phyloP scores from a whole-genome alignment of 139 green algal genomes.

The Chlamydomonas sp. region DNA sequence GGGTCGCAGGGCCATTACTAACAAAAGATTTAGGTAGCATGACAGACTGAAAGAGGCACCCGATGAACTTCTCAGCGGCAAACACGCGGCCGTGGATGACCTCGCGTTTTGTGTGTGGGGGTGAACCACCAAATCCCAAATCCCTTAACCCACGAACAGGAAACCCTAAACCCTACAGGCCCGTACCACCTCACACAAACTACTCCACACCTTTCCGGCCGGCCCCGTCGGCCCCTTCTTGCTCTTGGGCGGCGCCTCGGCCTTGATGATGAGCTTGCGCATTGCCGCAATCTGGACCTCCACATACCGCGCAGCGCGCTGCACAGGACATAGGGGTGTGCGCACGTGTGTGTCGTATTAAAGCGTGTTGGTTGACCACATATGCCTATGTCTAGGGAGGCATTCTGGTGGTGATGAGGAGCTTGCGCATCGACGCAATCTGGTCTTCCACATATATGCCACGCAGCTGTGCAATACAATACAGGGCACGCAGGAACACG shows the following conservation, averaged over 20 bases:
- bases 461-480: no score
- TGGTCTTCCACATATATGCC: no score
- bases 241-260: constrained; percentile 65
- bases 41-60: constrained; percentile 72
- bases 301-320: constrained; percentile 43
- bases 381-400: no score
- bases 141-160: no score
- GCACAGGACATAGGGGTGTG: no score
- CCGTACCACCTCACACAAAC: background rate
- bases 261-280: constrained; percentile 74
- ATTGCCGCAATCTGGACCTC: constrained; percentile 61
- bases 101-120: no score
- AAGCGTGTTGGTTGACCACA: no score
- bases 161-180: background rate
- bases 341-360: no score
- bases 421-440: no score
- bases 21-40: background rate
- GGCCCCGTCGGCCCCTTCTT: constrained; percentile 51
- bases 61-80: constrained; percentile 67
- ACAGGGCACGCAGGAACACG: no score
- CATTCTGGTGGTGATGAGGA: no score
- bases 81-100: constrained; percentile 51
- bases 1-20: constrained; percentile 20
- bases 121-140: no score
- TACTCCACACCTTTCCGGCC: constrained; percentile 7